Conservation (phyloP, 2,329 filamentous ascomycete species). For the Fusarium caatingaense region DNA sequence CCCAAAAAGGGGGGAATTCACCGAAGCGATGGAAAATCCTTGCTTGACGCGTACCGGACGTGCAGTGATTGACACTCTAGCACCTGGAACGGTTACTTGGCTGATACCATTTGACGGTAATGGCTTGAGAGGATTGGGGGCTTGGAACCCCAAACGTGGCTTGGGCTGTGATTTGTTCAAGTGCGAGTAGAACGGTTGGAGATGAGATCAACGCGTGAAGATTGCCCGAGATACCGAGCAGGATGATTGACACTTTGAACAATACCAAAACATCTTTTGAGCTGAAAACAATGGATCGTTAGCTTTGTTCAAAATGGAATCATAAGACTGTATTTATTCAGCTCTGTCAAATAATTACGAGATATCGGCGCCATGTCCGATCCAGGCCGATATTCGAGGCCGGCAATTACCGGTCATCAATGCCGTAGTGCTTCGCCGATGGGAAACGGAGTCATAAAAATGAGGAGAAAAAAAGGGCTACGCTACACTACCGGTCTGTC, state of each 20-base stretch:
- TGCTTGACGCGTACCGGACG: neutral
- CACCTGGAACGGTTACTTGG: neutral
- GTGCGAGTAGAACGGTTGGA: neutral
- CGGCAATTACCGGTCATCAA: slow-evolving; percentile 2
- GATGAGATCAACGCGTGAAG: neutral
- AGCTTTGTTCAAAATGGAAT: neutral
- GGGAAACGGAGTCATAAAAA: neutral
- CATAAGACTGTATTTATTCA: neutral
- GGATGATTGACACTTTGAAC: neutral
- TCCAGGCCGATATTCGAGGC: neutral
- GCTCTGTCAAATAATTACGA: neutral
- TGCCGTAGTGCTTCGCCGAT: neutral
- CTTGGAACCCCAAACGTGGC: slow-evolving; percentile 19
- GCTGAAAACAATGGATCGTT: neutral
- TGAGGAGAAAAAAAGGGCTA: neutral
- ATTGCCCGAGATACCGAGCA: slow-evolving; percentile 19
- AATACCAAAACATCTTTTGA: neutral
- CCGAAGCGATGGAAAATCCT: neutral
- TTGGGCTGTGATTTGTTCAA: neutral
- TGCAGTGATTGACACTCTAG: neutral
- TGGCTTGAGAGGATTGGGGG: slow-evolving; percentile 17
- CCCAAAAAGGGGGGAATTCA: neutral
- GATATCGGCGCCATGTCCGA: neutral
- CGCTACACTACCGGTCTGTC: neutral
- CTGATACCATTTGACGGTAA: neutral